phyloP scores from a whole-genome alignment of 441 rosid species.

The Erodium texanum region DNA sequence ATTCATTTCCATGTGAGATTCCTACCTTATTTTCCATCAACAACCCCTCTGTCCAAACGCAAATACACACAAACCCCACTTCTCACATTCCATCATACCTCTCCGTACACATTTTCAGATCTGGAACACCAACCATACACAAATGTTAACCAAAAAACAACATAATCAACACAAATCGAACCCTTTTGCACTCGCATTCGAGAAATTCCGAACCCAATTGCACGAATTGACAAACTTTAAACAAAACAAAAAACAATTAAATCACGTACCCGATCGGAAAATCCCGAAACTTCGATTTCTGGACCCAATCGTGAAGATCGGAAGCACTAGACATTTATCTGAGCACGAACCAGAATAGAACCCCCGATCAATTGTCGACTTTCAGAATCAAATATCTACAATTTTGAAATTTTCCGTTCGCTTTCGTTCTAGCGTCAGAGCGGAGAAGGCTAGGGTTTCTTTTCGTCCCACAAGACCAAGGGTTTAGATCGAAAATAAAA shows the following conservation, averaged over 20 bases:
- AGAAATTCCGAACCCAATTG: slow-evolving; percentile 8
- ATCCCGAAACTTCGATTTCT: slow-evolving; percentile 26
- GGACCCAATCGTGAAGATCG: slow-evolving; percentile 32
- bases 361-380: slow-evolving; percentile 32
- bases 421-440: slow-evolving; percentile 36
- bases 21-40: slow-evolving; percentile 76
- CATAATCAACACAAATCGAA: slow-evolving; percentile 14
- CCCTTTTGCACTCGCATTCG: slow-evolving; percentile 10
- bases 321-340: slow-evolving; percentile 24
- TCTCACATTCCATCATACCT: slow-evolving; percentile 48
- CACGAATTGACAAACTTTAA: slow-evolving; percentile 17
- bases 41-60: slow-evolving; percentile 40
- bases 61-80: slow-evolving; percentile 31
- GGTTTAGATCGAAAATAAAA: slow-evolving; percentile 39
- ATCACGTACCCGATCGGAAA: slow-evolving; percentile 38
- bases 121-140: slow-evolving; percentile 37
- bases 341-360: slow-evolving; percentile 38
- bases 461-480: slow-evolving; percentile 38
- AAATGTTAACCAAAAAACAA: slow-evolving; percentile 19
- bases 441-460: slow-evolving; percentile 62
- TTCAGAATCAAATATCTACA: slow-evolving; percentile 25
- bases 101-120: slow-evolving; percentile 49
- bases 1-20: slow-evolving; percentile 60
- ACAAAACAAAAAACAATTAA: slow-evolving; percentile 16
- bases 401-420: slow-evolving; percentile 21